phyloP scores from a whole-genome alignment of 257 asterid genomes.

The Nicotiana attenuata region DNA sequence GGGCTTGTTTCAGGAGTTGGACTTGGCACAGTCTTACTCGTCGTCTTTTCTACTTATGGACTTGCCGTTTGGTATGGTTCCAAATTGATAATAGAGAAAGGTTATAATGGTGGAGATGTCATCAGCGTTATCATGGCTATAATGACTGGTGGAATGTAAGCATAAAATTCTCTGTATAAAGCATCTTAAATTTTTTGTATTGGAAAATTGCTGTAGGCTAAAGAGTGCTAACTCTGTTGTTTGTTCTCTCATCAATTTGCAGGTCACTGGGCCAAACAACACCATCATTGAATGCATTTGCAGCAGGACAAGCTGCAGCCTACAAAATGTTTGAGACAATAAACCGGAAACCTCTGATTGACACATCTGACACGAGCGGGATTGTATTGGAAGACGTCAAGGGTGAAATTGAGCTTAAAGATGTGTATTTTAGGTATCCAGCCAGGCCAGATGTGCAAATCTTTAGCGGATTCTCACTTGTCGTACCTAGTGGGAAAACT shows the following conservation, averaged over 20 bases:
- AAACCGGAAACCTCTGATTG: conserved; percentile 46
- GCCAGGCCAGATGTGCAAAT: conserved; percentile 62
- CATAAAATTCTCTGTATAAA: background rate
- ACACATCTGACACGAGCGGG: conserved; percentile 39
- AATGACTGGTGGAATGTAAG: conserved; percentile 67
- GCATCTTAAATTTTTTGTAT: background rate
- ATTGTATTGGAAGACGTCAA: conserved; percentile 29
- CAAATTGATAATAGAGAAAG: conserved; percentile 30
- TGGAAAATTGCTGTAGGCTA: background rate
- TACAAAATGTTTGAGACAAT: conserved; percentile 69
- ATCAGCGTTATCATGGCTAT: conserved; percentile 56
- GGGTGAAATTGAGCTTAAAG: conserved; percentile 51
- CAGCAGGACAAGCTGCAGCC: conserved; percentile 68
- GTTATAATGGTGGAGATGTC: conserved; percentile 55
- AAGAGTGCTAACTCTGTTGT: background rate
- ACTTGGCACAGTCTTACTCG: conserved; percentile 37
- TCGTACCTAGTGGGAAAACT: conserved; percentile 46
- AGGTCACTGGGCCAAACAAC: conserved; percentile 68
- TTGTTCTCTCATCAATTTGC: background rate
- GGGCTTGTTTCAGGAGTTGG: conserved; percentile 71
- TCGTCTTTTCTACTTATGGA: conserved; percentile 46
- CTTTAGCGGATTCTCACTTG: conserved; percentile 46
- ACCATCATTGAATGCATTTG: conserved; percentile 57
- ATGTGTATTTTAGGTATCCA: conserved; percentile 61
- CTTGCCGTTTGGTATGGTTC: conserved; percentile 78